Conservation (phyloP, 2,329 filamentous ascomycete species). For the Pyrenochaeta sp. region DNA sequence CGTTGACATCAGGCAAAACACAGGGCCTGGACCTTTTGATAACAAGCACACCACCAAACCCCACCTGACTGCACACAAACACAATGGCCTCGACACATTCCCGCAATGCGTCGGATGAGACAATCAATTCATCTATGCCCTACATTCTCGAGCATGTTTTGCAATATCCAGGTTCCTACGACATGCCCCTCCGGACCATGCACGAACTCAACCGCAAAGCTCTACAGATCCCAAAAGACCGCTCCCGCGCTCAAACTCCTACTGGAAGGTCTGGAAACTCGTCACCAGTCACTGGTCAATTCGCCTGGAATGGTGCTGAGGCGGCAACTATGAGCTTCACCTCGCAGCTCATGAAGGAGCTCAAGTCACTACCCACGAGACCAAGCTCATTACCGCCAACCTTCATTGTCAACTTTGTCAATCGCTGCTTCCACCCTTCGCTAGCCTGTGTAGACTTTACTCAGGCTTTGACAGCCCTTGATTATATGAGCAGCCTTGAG, state of each 20-base stretch:
- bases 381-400: constrained; percentile 68
- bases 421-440: constrained; percentile 65
- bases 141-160: constrained; percentile 59
- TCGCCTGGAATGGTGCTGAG: constrained; percentile 45
- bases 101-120: constrained; percentile 49
- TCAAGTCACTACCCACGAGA: constrained; percentile 66
- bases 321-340: constrained; percentile 58
- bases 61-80: constrained; percentile 10
- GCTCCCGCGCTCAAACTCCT: constrained; percentile 45
- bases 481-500: constrained; percentile 72
- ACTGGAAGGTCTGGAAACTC: constrained; percentile 48
- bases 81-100: constrained; percentile 47
- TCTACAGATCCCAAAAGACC: constrained; percentile 45
- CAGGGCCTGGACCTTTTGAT: constrained; percentile 8
- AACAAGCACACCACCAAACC: not conserved
- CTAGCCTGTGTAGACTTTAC: constrained; percentile 70
- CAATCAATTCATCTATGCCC: constrained; percentile 39
- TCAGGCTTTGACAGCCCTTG: constrained; percentile 70
- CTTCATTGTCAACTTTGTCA: constrained; percentile 70
- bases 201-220: constrained; percentile 70
- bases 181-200: constrained; percentile 73
- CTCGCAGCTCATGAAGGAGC: constrained; percentile 62
- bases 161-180: constrained; percentile 69
- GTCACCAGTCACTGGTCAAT: constrained; percentile 39
- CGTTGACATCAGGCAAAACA: constrained; percentile 15